A percentile compares a stretch with the other conserved stretches of the same genome.
Conservation (phyloP, 768 basidiomycete species). For the Kwoniella shandongensis region DNA sequence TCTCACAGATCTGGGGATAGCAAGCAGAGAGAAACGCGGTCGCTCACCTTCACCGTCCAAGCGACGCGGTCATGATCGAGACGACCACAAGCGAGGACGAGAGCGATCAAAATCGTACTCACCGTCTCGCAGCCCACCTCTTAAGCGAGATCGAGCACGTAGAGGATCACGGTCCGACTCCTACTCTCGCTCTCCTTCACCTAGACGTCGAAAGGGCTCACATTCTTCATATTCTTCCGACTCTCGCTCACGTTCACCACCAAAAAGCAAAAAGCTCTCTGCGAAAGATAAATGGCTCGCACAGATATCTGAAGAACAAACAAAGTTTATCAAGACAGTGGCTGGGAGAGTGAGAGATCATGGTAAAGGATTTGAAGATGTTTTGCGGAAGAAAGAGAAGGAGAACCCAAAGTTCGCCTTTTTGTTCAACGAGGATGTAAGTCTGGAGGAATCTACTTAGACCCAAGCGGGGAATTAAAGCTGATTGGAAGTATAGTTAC, state of each 20-base stretch:
- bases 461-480: too few relatives aligned
- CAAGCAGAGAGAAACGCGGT: constrained; percentile 10
- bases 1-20: constrained; percentile 11
- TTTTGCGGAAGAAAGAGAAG: constrained; percentile 71
- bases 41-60: constrained; percentile 19
- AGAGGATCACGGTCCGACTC: constrained; percentile 19
- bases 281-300: constrained; percentile 34
- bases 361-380: constrained; percentile 72
- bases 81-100: background rate
- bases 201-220: constrained; percentile 4
- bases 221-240: constrained; percentile 25
- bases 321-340: constrained; percentile 81
- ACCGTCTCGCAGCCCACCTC: constrained; percentile 54
- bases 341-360: constrained; percentile 81
- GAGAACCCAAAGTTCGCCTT: constrained; percentile 82
- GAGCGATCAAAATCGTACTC: constrained; percentile 55
- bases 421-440: constrained; percentile 57
- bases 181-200: constrained; percentile 20
- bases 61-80: constrained; percentile 3
- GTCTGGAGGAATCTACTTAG: too few relatives aligned
- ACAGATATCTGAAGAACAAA: constrained; percentile 65
- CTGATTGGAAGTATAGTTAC: constrained; percentile 41
- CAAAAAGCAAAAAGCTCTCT: constrained; percentile 33
- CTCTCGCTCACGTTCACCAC: constrained; percentile 56
- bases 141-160: constrained; percentile 17